Percentiles rank a stretch among this genome's conserved stretches.
Evolutionary conservation across 2,329 filamentous ascomycete genomes (phyloP).

Genomic region (Pezizomycotina sp.): DNA sequence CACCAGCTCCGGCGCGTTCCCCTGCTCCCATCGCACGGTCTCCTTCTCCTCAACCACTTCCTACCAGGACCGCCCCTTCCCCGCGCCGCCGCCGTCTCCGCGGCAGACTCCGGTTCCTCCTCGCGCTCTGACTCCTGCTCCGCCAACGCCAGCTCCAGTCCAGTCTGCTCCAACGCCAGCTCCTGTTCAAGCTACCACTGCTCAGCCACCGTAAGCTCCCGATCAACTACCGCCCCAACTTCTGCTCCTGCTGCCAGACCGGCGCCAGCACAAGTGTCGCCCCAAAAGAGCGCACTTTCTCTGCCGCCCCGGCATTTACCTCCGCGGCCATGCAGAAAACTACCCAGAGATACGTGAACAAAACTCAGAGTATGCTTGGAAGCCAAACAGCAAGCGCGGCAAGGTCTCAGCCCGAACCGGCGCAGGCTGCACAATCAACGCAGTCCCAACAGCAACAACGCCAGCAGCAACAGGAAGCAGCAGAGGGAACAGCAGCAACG

Average conservation of each 20-base stretch:
- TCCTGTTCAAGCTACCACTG: constrained; percentile 20
- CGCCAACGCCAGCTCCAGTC: background rate
- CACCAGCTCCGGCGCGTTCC: constrained; percentile 24
- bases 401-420: constrained; percentile 6
- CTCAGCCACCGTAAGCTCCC: too few species aligned
- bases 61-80: too few species aligned
- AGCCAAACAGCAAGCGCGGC: constrained; percentile 14
- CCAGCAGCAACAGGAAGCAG: constrained; percentile 9
- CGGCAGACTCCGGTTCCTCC: too few species aligned
- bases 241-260: constrained; percentile 31
- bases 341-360: constrained; percentile 69
- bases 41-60: too few species aligned
- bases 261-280: constrained; percentile 34
- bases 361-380: constrained; percentile 57
- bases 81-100: too few species aligned
- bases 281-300: constrained; percentile 50
- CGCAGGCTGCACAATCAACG: too few species aligned
- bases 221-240: constrained; percentile 31
- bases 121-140: constrained; percentile 1
- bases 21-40: constrained; percentile 3
- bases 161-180: constrained; percentile 16
- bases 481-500: constrained; percentile 9
- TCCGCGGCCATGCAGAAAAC: constrained; percentile 91
- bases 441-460: constrained; percentile 9
- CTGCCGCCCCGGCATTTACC: constrained; percentile 86